Evolutionary conservation across 495 filamentous ascomycete species (phyloP).

Genomic region (Penicillium bovifimosum): DNA sequence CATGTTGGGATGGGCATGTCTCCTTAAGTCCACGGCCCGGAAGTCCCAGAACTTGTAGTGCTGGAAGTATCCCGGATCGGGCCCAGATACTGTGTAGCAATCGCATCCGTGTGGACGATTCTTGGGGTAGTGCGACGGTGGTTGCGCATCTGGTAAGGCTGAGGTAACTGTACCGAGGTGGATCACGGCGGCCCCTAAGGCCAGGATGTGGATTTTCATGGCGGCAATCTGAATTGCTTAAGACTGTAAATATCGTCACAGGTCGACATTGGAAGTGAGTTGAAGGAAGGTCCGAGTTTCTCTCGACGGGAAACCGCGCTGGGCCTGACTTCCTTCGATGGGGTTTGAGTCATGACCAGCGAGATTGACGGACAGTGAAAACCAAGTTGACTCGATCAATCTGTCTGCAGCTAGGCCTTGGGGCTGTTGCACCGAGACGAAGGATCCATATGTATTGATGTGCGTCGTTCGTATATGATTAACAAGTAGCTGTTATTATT

Average conservation of each 20-base stretch:
- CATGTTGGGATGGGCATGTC: slow-evolving; percentile 2
- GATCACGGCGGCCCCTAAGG: neutral
- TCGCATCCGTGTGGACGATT: slow-evolving; percentile 24
- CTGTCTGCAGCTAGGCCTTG: neutral
- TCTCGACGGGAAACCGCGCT: neutral
- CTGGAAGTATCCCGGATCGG: slow-evolving; percentile 50
- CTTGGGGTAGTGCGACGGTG: slow-evolving; percentile 3
- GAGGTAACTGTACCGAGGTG: neutral
- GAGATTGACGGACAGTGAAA: neutral
- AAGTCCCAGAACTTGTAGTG: slow-evolving; percentile 67
- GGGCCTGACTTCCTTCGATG: neutral
- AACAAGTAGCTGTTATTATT: neutral
- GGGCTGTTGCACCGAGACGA: neutral
- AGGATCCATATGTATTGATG: neutral
- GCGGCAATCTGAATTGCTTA: neutral
- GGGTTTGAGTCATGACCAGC: neutral
- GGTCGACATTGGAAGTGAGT: neutral
- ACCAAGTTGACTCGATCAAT: neutral
- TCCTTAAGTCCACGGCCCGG: slow-evolving; percentile 35
- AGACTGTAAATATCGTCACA: neutral
- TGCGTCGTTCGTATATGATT: neutral
- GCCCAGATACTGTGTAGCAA: slow-evolving; percentile 36
- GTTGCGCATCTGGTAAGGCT: neutral
- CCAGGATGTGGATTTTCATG: slow-evolving; percentile 12
- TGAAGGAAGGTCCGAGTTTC: neutral